Conservation (phyloP, 768 basidiomycete genomes). For the Tylopilus sp. region DNA sequence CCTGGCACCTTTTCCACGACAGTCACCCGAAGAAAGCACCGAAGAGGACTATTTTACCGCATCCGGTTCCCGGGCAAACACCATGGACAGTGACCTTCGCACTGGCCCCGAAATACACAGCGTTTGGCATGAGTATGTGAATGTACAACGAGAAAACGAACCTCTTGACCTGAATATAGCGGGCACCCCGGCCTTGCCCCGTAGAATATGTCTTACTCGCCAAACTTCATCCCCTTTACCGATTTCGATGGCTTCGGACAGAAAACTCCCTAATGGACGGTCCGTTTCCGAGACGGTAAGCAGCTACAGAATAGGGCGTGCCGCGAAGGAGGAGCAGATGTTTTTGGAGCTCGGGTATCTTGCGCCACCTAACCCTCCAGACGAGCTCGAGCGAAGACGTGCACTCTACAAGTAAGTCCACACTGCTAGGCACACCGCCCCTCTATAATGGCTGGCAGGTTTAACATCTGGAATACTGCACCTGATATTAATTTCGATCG, state of each 20-base stretch:
- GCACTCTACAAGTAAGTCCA: conserved; percentile 75
- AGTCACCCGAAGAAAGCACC: conserved; percentile 21
- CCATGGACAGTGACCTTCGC: conserved; percentile 15
- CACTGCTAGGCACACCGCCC: not conserved
- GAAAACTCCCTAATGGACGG: conserved; percentile 31
- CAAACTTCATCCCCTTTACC: conserved; percentile 67
- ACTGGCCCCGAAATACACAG: conserved; percentile 15
- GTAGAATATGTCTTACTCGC: conserved; percentile 53
- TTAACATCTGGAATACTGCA: conserved; percentile 86
- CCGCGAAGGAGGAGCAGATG: conserved; percentile 65
- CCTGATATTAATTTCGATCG: conserved; percentile 90
- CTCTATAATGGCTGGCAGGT: conserved; percentile 42
- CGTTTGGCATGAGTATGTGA: conserved; percentile 27
- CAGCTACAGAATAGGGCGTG: conserved; percentile 41
- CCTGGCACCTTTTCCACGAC: conserved; percentile 20
- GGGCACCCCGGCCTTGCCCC: conserved; percentile 46
- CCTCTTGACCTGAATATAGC: conserved; percentile 30
- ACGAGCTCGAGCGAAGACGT: conserved; percentile 77
- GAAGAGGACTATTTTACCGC: conserved; percentile 33
- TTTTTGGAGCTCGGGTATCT: conserved; percentile 66
- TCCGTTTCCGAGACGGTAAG: conserved; percentile 32
- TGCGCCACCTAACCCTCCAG: conserved; percentile 77
- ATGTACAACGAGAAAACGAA: conserved; percentile 25
- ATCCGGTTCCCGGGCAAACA: conserved; percentile 23
- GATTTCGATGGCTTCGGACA: conserved; percentile 33